Base-by-base conservation (phyloP, 148 eudicot genomes). In the Rhododendron vialii region DNA sequence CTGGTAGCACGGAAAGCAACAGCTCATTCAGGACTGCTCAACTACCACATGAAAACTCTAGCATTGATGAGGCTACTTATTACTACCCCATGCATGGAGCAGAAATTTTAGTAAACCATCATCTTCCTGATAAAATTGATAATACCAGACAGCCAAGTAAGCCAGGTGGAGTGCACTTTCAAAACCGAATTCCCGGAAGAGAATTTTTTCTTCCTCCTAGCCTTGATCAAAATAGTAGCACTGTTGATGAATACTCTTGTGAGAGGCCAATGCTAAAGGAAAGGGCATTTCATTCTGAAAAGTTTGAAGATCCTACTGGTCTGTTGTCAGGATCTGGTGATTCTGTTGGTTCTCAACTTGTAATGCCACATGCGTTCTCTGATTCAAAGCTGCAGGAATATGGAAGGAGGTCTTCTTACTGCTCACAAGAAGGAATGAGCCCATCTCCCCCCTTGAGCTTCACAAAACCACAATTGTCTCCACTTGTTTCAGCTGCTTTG, bases 371-470 rank as follows among this genome's bases (percentile, higher is more conserved):
- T 6, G 61, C 38, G n/a, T 50, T 80, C 38, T 80, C 82, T 48
- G 82, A 80, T 28, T 50, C 82, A 80, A 80, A 80, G 82, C 82
- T 80, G 35, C 82, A 80, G 41, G 82, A 80, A 50, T 41, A 5
- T 50, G 82, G 82, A 45, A 33, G 81, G 20, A 50, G 41, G 82
- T 50, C 63, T 28, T 55, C 20, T 50, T 50, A 50, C 83, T 90
- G 93, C 77, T 93, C 92, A 7, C 95, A 91, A 80, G 96, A 95
- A 80, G 91, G 91, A 55, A 48, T 86, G 76, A 86, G 87, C 85
- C 89, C 93, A 51, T 90, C 91, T 87, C 89, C 92, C 59, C 87
- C 90, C 35, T 87, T 90, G 81, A 89, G 88, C 87, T 89, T 89
- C 73, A 83, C 80, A 78, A 87, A 86, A 84, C 88, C 90, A 50